A percentile compares a stretch with the other conserved stretches of the same genome.
These are phyloP conservation scores for Pontederia paniculata DNA, from an alignment of 176 grass and related monocot genomes.

Conservation along the genomic window DNA sequence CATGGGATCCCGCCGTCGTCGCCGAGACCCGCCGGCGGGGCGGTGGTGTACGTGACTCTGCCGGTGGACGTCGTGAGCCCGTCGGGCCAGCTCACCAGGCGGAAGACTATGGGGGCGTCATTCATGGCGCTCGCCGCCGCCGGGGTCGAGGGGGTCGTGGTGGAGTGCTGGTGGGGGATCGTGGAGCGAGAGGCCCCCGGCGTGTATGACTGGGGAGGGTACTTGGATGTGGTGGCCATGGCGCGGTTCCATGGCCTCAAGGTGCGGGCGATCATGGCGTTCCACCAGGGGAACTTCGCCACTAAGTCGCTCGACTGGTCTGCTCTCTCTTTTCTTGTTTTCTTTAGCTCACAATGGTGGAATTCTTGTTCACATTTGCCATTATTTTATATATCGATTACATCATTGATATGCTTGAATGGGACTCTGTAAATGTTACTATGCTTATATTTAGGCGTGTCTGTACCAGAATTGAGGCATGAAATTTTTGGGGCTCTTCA, in stretches of 20 bases:
- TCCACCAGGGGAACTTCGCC: slow-evolving; percentile 52
- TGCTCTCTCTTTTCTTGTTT: not conserved
- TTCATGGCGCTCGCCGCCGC: slow-evolving; percentile 43
- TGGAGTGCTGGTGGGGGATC: slow-evolving; percentile 73
- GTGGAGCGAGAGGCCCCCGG: slow-evolving; percentile 42
- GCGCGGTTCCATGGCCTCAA: slow-evolving; percentile 43
- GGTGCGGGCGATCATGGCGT: slow-evolving; percentile 58
- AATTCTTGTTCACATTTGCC: no score
- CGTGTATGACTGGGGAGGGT: slow-evolving; percentile 56
- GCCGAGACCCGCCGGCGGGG: slow-evolving; percentile 17
- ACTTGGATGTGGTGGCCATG: slow-evolving; percentile 50
- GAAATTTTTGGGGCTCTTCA: no score
- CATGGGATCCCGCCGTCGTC: slow-evolving; percentile 23
- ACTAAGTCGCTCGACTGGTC: slow-evolving; percentile 39
- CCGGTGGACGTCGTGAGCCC: slow-evolving; percentile 44
- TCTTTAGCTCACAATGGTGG: not conserved
- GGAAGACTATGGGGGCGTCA: slow-evolving; percentile 50
- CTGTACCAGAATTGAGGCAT: no score
- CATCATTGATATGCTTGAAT: no score
- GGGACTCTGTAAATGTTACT: no score
- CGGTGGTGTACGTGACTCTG: slow-evolving; percentile 51
- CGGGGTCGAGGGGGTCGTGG: slow-evolving; percentile 40
- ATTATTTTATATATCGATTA: no score
- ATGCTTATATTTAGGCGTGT: no score
- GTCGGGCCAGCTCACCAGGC: slow-evolving; percentile 33